Conservation (phyloP, 352 stramenopile genomes). For the Pseudoperonospora humuli region DNA sequence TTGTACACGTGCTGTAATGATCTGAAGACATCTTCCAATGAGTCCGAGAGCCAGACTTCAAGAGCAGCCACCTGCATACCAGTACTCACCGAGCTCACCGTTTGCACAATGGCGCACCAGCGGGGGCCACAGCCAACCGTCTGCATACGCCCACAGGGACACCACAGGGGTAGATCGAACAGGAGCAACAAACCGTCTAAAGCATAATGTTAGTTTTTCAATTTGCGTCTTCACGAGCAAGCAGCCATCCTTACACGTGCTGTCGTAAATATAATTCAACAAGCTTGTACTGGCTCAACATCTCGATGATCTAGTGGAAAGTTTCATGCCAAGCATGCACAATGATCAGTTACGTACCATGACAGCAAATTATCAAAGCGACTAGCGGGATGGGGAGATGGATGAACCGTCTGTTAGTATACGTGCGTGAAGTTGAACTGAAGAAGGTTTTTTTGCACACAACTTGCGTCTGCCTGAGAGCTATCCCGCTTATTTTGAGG, state of each 20-base stretch:
- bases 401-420: conserved; percentile 94
- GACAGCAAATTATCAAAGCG: conserved; percentile 98
- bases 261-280: conserved; percentile 93
- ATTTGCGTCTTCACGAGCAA: no score
- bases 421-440: conserved; percentile 92
- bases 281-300: conserved; percentile 93
- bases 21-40: no score
- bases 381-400: conserved; percentile 90
- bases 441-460: conserved; percentile 78
- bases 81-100: no score
- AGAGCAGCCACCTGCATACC: no score
- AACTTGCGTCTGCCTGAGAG: conserved; percentile 94
- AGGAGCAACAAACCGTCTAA: no score
- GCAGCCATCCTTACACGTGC: no score
- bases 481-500: conserved; percentile 98
- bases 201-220: no score
- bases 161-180: no score
- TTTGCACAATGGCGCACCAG: no score
- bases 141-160: no score
- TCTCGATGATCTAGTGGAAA: conserved; percentile 96
- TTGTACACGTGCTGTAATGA: conserved; percentile 95
- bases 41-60: no score
- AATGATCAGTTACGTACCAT: conserved; percentile 98
- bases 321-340: conserved; percentile 98
- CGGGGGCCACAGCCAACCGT: no score